phyloP scores from a whole-genome alignment of 108 stramenopile species.

The Mediolabrus comicus region DNA sequence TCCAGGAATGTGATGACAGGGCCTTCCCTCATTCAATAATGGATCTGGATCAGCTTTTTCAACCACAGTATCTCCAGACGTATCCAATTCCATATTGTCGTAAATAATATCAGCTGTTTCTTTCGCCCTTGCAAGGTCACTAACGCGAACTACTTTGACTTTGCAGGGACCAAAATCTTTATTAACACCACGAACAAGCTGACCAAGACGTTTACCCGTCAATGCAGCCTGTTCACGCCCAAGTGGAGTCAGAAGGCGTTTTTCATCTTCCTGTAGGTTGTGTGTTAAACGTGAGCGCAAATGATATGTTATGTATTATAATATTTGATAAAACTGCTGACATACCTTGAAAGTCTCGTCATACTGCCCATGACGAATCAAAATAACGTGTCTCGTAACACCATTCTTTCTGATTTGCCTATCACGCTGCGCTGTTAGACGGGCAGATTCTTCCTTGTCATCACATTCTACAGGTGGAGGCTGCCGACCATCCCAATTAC shows the following conservation, averaged over 20 bases:
- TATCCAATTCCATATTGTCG: constrained; percentile 45
- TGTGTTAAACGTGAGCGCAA: not conserved
- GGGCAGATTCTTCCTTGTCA: constrained; percentile 28
- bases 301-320: not conserved
- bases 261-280: constrained; percentile 61
- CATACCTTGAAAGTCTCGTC: constrained; percentile 71
- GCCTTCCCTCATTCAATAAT: constrained; percentile 83
- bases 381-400: constrained; percentile 84
- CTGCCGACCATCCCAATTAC: constrained; percentile 74
- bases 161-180: constrained; percentile 69
- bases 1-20: constrained; percentile 77
- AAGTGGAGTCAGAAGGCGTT: constrained; percentile 77
- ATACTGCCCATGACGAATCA: constrained; percentile 91
- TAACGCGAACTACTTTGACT: constrained; percentile 74
- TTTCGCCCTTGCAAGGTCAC: constrained; percentile 82
- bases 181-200: constrained; percentile 62
- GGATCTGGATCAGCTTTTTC: constrained; percentile 68
- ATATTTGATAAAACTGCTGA: not conserved
- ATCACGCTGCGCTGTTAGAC: constrained; percentile 21
- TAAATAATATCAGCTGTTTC: constrained; percentile 87
- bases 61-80: constrained; percentile 24
- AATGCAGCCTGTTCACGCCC: constrained; percentile 84
- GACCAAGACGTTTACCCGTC: constrained; percentile 74
- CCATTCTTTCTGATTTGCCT: constrained; percentile 64
- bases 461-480: constrained; percentile 40